Evolutionary conservation across 176 grass and related monocot genomes (phyloP), one percentile per base, ranked within the genome.

Genomic region (Aegilops bicornis): DNA sequence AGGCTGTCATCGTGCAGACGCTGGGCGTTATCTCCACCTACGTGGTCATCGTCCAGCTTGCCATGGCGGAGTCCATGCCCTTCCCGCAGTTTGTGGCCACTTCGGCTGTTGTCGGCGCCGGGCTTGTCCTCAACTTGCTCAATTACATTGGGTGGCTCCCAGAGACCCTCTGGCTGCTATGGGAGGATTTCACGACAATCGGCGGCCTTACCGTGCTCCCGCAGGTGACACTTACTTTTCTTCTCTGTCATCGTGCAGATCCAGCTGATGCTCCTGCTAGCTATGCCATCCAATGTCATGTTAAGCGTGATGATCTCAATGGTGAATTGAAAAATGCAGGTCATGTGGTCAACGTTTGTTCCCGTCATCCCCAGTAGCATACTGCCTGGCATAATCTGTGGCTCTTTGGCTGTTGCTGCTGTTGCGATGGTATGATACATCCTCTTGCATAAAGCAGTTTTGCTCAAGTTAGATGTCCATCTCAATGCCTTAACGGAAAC

Each of bases 311-410:
- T 9, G 48, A n/a, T 68, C 63, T 88, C 62, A 61, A 7, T 54
- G 17, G 30, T 77, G 63, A 66, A 67, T 9, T 88, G 43, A 45
- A 67, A 67, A 78, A 40, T 82, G 82, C 88, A 96, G 94, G 97
- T 99, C 58, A 99, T 99, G 97, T 96, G 97, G 97, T 96, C 92
- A 30, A 99, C 97, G 42, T 99, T 99, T 89, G 92, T 99, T 31
- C 94, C 94, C n/a, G 90, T 92, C 63, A 78, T 99, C 73, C 97
- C 97, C 60, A 99, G 92, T 54, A 96, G 92, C 76, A 71, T 99
- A 17, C 73, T 99, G 79, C 94, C 94, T 67, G 97, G 94, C 33
- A 30, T 89, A 75, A 88, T 96, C 45, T 99, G 84, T 39, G 86
- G 92, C 79, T 78, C 76, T 27, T 16, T 91, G 30, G 97, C 97